These are phyloP conservation scores for Kwoniella shandongensis DNA, from an alignment of 768 basidiomycete species.

Conservation along the genomic window DNA sequence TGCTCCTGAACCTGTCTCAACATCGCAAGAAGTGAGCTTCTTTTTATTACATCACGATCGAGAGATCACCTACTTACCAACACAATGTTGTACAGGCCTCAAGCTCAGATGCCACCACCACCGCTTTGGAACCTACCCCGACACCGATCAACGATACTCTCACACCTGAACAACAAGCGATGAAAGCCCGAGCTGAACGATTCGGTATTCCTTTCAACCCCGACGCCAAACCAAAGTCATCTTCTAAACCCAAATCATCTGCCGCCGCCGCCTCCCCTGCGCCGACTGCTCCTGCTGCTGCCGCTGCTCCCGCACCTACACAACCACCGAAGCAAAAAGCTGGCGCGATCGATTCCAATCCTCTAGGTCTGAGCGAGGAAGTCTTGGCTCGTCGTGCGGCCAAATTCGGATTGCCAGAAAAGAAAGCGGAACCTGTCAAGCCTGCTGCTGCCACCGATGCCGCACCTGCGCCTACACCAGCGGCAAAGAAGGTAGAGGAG, in stretches of 20 bases:
- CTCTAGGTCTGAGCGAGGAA: conserved; percentile 41
- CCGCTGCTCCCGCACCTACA: not conserved
- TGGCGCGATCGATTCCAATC: conserved; percentile 19
- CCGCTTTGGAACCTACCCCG: not conserved
- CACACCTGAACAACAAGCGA: conserved; percentile 46
- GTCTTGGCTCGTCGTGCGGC: conserved; percentile 41
- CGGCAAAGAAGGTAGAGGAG: conserved; percentile 13
- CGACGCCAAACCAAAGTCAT: conserved; percentile 26
- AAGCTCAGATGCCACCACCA: not conserved
- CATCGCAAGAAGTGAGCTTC: conserved; percentile 19
- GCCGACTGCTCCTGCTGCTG: not conserved
- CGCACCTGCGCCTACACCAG: not conserved
- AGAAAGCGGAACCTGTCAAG: conserved; percentile 22
- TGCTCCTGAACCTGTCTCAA: conserved; percentile 13
- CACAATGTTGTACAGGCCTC: not conserved
- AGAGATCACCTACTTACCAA: too few relatives aligned
- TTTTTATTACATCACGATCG: too few relatives aligned
- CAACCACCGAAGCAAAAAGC: conserved; percentile 19
- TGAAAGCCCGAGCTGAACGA: conserved; percentile 48
- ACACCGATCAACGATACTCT: conserved; percentile 5
- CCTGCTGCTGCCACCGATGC: conserved; percentile 8
- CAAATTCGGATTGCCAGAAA: conserved; percentile 44
- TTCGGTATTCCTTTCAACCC: conserved; percentile 51
- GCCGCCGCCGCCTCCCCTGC: conserved; percentile 15
- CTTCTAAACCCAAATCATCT: conserved; percentile 2